Base-by-base conservation (phyloP, 106 monocot species). In the Dioscorea dumetorum region DNA sequence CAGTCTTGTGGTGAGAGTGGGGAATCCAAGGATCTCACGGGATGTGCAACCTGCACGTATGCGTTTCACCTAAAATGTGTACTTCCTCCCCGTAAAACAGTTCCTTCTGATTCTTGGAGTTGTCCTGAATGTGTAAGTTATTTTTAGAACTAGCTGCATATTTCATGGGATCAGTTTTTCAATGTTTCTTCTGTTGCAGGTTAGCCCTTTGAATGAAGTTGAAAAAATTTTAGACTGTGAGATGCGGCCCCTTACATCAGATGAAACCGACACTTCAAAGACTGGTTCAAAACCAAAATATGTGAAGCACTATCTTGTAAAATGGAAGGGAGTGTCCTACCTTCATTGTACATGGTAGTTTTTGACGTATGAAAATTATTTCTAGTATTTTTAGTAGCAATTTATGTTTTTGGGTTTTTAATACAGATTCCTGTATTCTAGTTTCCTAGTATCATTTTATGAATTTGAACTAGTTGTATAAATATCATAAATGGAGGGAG, bases 281-380 rank as follows among this genome's bases (percentile, higher is more conserved):
- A 50, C 72, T 49, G 70, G 64, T 32, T 59, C 84, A 32, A 99
- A 87, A 58, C 76, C 72, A 34, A 76, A 75, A 69, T 66, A 48
- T 70, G 70, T 20, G 16, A 88, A 85, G 18, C 78, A 90, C 28
- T 99, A 92, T 76, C 90, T 99, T 67, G 89, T 99, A 32, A 99
- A 99, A 68, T 99, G 97, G 97, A 99, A 99, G 72, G 92, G 92
- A 33, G 60, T 99, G 61, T 92, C 97, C 10, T 80, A 90, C 69
- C 81, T 99, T 76, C 97, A 99, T 59, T 90, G 97, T 67, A 70
- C 80, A 52, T 92, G 97, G 97, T 99, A 86, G 7, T 67, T 71
- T 15, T 41, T 34, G 16, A 16, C 31, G 28, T 24, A 21, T 23
- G 20, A 0, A n/a, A 21, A 21, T 0, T 61, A 21, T 61, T 61